Conservation (phyloP, 2,329 filamentous ascomycete genomes). For the Penicillium sp. region DNA sequence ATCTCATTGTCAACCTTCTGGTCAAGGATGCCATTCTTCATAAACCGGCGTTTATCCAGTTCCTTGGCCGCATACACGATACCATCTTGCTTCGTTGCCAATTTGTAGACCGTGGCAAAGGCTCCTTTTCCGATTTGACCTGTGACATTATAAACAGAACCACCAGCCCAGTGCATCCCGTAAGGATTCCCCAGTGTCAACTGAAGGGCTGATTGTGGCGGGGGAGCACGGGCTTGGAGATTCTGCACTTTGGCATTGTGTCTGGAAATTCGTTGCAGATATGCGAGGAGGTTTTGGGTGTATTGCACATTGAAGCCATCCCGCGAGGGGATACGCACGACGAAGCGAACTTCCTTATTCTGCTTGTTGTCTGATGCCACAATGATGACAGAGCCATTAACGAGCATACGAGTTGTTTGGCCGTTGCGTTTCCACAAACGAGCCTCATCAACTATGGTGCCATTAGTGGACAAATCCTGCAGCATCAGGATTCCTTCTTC, state of each 20-base stretch:
- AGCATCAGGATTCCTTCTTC: conserved; percentile 83
- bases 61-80: conserved; percentile 87
- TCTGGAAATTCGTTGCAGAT: conserved; percentile 49
- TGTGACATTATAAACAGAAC: conserved; percentile 76
- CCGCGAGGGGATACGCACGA: conserved; percentile 77
- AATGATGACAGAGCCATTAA: conserved; percentile 68
- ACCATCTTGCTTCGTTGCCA: conserved; percentile 81
- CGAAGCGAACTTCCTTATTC: conserved; percentile 67
- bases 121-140: conserved; percentile 84
- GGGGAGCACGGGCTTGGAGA: conserved; percentile 21
- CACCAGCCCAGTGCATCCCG: conserved; percentile 77
- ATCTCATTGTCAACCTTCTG: conserved; percentile 96
- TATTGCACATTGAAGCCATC: conserved; percentile 67
- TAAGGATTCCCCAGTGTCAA: conserved; percentile 42
- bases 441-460: conserved; percentile 75
- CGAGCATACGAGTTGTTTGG: conserved; percentile 61
- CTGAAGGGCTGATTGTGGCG: conserved; percentile 26
- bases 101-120: conserved; percentile 88
- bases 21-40: conserved; percentile 86
- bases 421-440: conserved; percentile 56
- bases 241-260: conserved; percentile 21
- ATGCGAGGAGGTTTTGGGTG: conserved; percentile 63
- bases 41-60: conserved; percentile 85
- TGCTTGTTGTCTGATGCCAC: conserved; percentile 54
- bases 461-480: conserved; percentile 93